phyloP scores from a whole-genome alignment of 495 filamentous ascomycete genomes.

The Hypoxylon rickii region DNA sequence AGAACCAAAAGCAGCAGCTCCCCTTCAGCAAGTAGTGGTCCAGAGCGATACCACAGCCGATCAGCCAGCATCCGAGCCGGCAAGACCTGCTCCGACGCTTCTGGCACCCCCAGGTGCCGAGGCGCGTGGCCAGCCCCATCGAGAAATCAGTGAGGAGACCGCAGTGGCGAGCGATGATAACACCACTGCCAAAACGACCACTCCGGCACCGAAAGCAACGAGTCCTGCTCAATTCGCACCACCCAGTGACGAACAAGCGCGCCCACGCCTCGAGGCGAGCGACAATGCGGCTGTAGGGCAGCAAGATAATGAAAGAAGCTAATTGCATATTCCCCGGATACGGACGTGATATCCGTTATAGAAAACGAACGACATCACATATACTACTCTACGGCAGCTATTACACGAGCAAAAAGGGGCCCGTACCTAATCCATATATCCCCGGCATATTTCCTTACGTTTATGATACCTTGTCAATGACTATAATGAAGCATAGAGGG shows the following conservation, averaged over 20 bases:
- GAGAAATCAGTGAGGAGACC: slow-evolving; percentile 32
- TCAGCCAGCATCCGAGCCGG: slow-evolving; percentile 27
- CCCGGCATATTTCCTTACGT: slow-evolving; percentile 1
- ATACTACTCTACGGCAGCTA: background rate
- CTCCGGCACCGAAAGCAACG: slow-evolving; percentile 16
- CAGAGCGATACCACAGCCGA: slow-evolving; percentile 25
- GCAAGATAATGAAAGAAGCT: slow-evolving; percentile 2
- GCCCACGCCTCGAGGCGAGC: slow-evolving; percentile 12
- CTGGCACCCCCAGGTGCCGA: slow-evolving; percentile 17
- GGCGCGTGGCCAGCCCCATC: slow-evolving; percentile 15
- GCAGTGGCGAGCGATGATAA: slow-evolving; percentile 31
- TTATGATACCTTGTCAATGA: slow-evolving; percentile 19
- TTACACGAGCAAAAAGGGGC: background rate
- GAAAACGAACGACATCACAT: background rate
- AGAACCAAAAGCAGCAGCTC: slow-evolving; percentile 8
- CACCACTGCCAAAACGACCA: slow-evolving; percentile 8
- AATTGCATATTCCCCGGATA: background rate
- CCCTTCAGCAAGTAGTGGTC: slow-evolving; percentile 41
- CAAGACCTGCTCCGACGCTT: slow-evolving; percentile 13
- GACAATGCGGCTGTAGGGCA: slow-evolving; percentile 19
- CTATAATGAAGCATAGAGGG: background rate
- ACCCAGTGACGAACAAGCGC: slow-evolving; percentile 5
- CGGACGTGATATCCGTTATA: slow-evolving; percentile 1
- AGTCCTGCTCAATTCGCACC: slow-evolving; percentile 18
- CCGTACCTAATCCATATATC: background rate